Conservation (phyloP, 1,284 basidiomycete species). For the Microbotryum silenes-acaulis region DNA sequence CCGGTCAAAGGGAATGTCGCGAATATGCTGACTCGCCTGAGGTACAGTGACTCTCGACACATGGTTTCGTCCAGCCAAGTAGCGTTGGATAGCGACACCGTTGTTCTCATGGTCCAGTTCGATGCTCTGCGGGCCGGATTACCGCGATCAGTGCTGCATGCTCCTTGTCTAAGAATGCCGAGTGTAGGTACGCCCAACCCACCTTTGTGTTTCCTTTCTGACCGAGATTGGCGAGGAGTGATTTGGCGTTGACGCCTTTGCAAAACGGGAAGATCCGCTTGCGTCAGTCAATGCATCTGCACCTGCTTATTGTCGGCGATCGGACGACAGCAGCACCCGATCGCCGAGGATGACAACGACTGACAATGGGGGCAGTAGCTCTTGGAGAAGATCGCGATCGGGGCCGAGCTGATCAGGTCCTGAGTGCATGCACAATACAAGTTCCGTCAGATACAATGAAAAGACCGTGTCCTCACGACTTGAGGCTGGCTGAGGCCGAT, state of each 20-base stretch:
- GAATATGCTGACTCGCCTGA: slow-evolving; percentile 11
- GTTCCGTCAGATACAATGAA: background rate
- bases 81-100: slow-evolving; percentile 21
- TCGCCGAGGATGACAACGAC: background rate
- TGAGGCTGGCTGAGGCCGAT: background rate
- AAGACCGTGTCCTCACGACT: background rate
- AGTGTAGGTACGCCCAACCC: background rate
- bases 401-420: slow-evolving; percentile 6
- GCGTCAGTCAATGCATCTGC: no score
- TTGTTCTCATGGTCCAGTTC: slow-evolving; percentile 22
- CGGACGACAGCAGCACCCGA: no score
- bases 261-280: background rate
- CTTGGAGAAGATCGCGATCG: slow-evolving; percentile 18
- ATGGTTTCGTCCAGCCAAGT: slow-evolving; percentile 17
- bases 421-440: background rate
- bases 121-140: background rate
- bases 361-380: slow-evolving; percentile 28
- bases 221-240: slow-evolving; percentile 3
- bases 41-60: slow-evolving; percentile 23
- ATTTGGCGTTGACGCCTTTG: slow-evolving; percentile 9
- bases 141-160: no score
- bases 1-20: no score
- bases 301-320: no score
- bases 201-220: slow-evolving; percentile 16
- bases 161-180: no score